These are phyloP conservation scores for Clarireedia paspali DNA, from an alignment of 2,329 filamentous ascomycete species.

Conservation along the genomic window DNA sequence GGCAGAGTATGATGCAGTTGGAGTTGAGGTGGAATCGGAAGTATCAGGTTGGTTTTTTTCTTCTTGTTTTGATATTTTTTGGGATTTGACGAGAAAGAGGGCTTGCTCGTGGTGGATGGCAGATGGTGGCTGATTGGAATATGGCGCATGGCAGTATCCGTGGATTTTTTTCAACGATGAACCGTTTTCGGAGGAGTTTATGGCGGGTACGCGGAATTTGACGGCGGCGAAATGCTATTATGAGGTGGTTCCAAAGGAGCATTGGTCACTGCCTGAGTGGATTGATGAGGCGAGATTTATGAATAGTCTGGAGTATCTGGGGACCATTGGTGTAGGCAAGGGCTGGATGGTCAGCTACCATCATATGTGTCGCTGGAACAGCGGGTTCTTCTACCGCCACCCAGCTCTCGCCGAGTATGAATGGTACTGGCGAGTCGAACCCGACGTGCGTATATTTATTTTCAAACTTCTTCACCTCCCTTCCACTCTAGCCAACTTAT, in stretches of 20 bases:
- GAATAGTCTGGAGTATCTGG: slow-evolving; percentile 86
- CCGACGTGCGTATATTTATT: slow-evolving; percentile 41
- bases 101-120: not conserved
- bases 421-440: slow-evolving; percentile 55
- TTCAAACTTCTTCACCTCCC: too few species aligned
- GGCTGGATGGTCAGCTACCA: slow-evolving; percentile 93
- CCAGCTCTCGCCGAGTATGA: slow-evolving; percentile 55
- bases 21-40: slow-evolving; percentile 74
- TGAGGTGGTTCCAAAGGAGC: slow-evolving; percentile 70
- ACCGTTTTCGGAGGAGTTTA: slow-evolving; percentile 72
- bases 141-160: slow-evolving; percentile 50
- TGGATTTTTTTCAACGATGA: slow-evolving; percentile 86
- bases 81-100: not conserved
- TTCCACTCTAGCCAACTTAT: too few species aligned
- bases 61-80: not conserved
- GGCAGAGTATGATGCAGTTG: slow-evolving; percentile 64
- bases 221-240: slow-evolving; percentile 67
- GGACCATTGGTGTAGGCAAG: slow-evolving; percentile 89
- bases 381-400: slow-evolving; percentile 74
- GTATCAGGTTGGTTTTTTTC: slow-evolving; percentile 16
- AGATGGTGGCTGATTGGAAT: not conserved
- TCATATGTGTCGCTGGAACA: slow-evolving; percentile 97
- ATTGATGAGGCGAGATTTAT: slow-evolving; percentile 90
- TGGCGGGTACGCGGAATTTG: slow-evolving; percentile 54
- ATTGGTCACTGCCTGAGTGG: slow-evolving; percentile 93